Evolutionary conservation across 495 filamentous ascomycete genomes (phyloP).

Genomic region (Aspergillus nidulans): DNA sequence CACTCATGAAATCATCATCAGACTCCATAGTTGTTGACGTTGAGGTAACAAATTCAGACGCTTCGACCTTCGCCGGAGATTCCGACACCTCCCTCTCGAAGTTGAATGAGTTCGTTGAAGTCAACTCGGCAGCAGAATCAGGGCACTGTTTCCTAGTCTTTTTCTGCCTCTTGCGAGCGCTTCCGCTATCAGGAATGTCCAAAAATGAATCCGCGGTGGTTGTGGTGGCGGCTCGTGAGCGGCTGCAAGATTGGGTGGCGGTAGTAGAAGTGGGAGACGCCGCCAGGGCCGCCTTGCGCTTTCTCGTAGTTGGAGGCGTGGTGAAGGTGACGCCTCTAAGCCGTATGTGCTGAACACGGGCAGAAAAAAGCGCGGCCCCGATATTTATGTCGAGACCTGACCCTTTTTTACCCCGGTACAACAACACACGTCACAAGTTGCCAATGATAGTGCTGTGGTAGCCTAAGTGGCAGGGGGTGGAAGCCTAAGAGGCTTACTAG

Average conservation of each 20-base stretch:
- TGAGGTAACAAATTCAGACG: constrained; percentile 38
- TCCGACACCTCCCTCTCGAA: constrained; percentile 5
- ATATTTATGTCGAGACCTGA: constrained; percentile 20
- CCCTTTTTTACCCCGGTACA: constrained; percentile 17
- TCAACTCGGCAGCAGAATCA: background rate
- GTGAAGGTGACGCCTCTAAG: constrained; percentile 44
- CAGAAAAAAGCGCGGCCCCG: constrained; percentile 18
- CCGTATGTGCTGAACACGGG: constrained; percentile 17
- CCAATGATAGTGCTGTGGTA: constrained; percentile 6
- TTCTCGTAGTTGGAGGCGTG: constrained; percentile 69
- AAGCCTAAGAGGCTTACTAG: background rate
- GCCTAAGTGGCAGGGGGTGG: background rate
- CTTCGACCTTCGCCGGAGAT: constrained; percentile 12
- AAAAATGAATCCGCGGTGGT: constrained; percentile 14
- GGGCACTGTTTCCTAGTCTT: background rate
- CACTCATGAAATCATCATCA: constrained; percentile 92
- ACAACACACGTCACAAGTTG: constrained; percentile 27
- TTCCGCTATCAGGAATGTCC: constrained; percentile 5
- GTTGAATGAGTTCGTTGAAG: constrained; percentile 5
- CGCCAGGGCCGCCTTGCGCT: constrained; percentile 89
- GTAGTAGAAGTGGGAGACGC: constrained; percentile 38
- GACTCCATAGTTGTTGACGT: constrained; percentile 77
- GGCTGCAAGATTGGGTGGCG: constrained; percentile 27
- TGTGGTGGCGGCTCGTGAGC: constrained; percentile 29
- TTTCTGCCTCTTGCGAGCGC: constrained; percentile 17